phyloP scores from a whole-genome alignment of 345 rosid species.

The Eucalyptus sideroxylon region DNA sequence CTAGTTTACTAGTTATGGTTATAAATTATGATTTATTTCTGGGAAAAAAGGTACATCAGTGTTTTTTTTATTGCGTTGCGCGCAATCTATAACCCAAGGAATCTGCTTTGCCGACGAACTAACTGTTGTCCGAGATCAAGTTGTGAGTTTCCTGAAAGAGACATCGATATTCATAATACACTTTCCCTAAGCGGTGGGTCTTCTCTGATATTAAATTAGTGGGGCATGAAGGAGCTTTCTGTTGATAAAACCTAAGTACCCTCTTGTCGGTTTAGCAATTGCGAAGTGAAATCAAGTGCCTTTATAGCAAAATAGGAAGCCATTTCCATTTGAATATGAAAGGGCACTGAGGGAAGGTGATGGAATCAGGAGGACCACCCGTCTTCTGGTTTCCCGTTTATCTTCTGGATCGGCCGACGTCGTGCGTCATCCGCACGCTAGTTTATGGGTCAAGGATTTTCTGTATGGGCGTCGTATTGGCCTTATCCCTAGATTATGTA shows the following conservation, averaged over 20 bases:
- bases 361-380: not conserved
- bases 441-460: not conserved
- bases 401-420: not conserved
- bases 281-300: not conserved
- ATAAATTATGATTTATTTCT: not conserved
- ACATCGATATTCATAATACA: not conserved
- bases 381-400: not conserved
- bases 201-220: not conserved
- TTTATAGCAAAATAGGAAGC: not conserved
- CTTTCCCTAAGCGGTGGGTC: not conserved
- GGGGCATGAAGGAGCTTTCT: not conserved
- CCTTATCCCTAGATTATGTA: not conserved
- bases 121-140: not conserved
- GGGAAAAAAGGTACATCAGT: not conserved
- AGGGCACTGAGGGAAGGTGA: not conserved
- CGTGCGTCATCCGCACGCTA: not conserved
- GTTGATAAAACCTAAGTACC: not conserved
- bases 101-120: not conserved
- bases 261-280: not conserved
- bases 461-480: not conserved
- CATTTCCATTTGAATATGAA: not conserved
- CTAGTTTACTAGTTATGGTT: not conserved
- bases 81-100: not conserved
- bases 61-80: not conserved
- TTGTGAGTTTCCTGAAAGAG: not conserved